Evolutionary conservation across 1,284 basidiomycete genomes (phyloP).

Genomic region (Tylopilus sp.): DNA sequence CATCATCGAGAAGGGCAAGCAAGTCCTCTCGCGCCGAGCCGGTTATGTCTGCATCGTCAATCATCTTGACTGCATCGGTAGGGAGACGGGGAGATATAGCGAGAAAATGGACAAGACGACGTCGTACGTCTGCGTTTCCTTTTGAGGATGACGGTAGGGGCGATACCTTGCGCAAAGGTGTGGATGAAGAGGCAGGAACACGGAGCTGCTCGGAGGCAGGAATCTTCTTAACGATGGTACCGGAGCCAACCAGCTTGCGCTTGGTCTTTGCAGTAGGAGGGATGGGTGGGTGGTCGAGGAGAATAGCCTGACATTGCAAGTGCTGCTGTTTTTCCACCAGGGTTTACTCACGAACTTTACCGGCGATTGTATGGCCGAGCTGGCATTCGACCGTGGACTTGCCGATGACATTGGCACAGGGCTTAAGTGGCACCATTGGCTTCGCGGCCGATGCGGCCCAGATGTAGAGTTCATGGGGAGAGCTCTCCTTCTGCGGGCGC

Average conservation of each 20-base stretch:
- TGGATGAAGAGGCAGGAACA: slow-evolving; percentile 34
- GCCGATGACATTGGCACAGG: slow-evolving; percentile 76
- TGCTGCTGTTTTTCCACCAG: slow-evolving; percentile 67
- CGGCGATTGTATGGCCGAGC: slow-evolving; percentile 61
- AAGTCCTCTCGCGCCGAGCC: slow-evolving; percentile 50
- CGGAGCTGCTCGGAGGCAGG: slow-evolving; percentile 47
- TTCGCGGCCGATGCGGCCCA: slow-evolving; percentile 66
- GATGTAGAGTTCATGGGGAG: slow-evolving; percentile 77
- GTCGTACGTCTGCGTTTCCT: slow-evolving; percentile 47
- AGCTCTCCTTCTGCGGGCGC: slow-evolving; percentile 60
- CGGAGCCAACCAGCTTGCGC: slow-evolving; percentile 45
- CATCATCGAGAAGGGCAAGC: slow-evolving; percentile 59
- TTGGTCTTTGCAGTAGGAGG: slow-evolving; percentile 37
- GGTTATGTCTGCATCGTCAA: slow-evolving; percentile 51
- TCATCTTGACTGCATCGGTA: slow-evolving; percentile 56
- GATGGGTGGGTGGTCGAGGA: slow-evolving; percentile 57
- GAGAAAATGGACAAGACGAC: slow-evolving; percentile 65
- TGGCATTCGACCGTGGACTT: slow-evolving; percentile 73
- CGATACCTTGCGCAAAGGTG: slow-evolving; percentile 38
- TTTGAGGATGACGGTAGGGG: slow-evolving; percentile 36
- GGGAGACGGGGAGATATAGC: slow-evolving; percentile 58
- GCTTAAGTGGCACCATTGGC: slow-evolving; percentile 71
- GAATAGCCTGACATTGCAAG: slow-evolving; percentile 60
- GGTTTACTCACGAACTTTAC: slow-evolving; percentile 67
- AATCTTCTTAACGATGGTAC: slow-evolving; percentile 45